These are phyloP conservation scores for Aspergillus tanneri DNA, from an alignment of 2,329 filamentous ascomycete genomes.

Conservation along the genomic window DNA sequence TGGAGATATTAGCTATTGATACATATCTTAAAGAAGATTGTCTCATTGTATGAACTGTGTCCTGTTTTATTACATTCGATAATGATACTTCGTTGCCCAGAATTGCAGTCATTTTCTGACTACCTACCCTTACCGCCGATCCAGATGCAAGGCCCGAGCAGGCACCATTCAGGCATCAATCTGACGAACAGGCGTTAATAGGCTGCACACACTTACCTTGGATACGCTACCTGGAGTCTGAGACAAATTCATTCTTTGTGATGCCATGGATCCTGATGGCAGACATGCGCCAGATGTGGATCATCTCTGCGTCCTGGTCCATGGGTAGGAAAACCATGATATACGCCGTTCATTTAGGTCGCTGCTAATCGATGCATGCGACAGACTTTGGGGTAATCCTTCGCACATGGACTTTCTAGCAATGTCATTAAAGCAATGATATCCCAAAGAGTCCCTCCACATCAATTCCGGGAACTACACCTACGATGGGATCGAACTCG, in stretches of 20 bases:
- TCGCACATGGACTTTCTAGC: slow-evolving; percentile 57
- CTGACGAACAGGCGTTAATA: no score
- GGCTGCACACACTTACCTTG: no score
- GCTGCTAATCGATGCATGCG: background rate
- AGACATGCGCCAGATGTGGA: slow-evolving; percentile 34
- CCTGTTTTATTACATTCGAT: no score
- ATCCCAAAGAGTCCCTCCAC: slow-evolving; percentile 53
- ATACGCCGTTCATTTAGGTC: background rate
- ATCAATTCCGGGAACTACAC: slow-evolving; percentile 60
- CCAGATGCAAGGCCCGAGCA: no score
- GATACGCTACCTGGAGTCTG: no score
- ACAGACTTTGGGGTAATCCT: slow-evolving; percentile 61
- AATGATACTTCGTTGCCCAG: no score
- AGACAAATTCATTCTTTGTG: background rate
- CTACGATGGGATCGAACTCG: slow-evolving; percentile 67
- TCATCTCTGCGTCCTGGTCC: slow-evolving; percentile 62
- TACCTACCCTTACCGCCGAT: no score
- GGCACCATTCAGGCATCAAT: no score
- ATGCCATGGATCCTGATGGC: slow-evolving; percentile 12
- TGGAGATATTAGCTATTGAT: no score
- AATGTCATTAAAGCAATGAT: slow-evolving; percentile 51
- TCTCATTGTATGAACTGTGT: no score
- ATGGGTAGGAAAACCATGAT: slow-evolving; percentile 51
- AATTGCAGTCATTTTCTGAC: no score
- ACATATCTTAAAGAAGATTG: no score